Conservation (phyloP, 352 stramenopile genomes). For the Pythium dissimile region DNA sequence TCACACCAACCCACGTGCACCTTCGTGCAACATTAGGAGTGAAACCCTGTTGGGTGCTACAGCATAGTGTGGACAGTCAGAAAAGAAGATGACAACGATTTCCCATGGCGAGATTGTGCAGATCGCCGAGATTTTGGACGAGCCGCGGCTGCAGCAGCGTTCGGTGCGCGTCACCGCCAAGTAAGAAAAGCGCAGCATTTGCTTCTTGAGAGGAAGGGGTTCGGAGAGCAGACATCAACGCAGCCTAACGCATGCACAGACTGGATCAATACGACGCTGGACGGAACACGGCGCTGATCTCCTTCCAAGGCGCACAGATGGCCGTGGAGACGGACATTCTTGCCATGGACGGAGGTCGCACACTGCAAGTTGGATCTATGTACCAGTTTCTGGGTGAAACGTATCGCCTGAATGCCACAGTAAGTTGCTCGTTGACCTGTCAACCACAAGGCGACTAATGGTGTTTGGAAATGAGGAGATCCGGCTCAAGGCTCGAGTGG, state of each 20-base stretch:
- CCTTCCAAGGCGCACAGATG: conserved; percentile 63
- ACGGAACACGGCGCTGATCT: conserved; percentile 37
- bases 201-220: too few relatives aligned
- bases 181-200: too few relatives aligned
- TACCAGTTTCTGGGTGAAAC: conserved; percentile 86
- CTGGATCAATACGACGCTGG: conserved; percentile 66
- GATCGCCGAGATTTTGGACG: conserved; percentile 71
- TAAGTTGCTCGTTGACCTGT: conserved; percentile 16
- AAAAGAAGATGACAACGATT: conserved; percentile 17
- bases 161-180: conserved; percentile 74
- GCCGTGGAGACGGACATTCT: conserved; percentile 67
- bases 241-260: conserved; percentile 21
- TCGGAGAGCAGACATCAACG: too few relatives aligned
- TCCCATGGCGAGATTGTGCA: conserved; percentile 66
- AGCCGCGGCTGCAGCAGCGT: conserved; percentile 60
- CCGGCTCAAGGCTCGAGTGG: conserved; percentile 62
- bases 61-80: neutral
- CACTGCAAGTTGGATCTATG: conserved; percentile 66
- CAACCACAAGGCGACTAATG: neutral
- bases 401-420: conserved; percentile 28
- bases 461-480: conserved; percentile 25
- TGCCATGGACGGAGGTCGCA: conserved; percentile 36
- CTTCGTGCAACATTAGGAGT: conserved; percentile 22
- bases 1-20: conserved; percentile 10
- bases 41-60: neutral